A percentile compares a stretch with the other conserved stretches of the same genome.
These are phyloP conservation scores for Blepharisma japonicum DNA, from an alignment of 73 alveolate species.

Conservation along the genomic window DNA sequence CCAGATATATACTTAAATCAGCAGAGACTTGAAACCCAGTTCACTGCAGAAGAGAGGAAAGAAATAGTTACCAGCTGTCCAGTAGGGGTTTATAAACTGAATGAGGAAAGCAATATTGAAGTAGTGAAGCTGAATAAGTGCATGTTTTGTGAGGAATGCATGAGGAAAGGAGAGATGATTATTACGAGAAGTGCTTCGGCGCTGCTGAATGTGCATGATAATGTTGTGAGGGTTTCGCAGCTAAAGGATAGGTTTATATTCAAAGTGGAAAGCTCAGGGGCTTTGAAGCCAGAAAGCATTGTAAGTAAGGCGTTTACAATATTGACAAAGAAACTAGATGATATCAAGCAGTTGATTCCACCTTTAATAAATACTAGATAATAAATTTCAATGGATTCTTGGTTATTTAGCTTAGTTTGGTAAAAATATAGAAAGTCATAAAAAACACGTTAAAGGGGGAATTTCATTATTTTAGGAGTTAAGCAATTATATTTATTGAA, in stretches of 20 bases:
- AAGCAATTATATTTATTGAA: no score
- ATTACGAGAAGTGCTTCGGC: conserved; percentile 55
- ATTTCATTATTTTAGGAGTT: no score
- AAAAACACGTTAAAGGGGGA: no score
- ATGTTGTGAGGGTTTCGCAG: conserved; percentile 67
- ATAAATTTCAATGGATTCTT: no score
- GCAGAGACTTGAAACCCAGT: conserved; percentile 49
- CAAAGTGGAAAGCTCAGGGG: conserved; percentile 84
- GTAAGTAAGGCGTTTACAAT: conserved; percentile 65
- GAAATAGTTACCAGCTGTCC: conserved; percentile 80
- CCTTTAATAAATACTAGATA: no score
- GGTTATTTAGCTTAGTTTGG: no score
- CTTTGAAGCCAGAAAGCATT: conserved; percentile 77
- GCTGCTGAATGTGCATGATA: conserved; percentile 48
- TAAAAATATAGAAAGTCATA: no score
- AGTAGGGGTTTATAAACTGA: conserved; percentile 63
- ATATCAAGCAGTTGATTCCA: conserved; percentile 30
- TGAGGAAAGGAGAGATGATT: conserved; percentile 59
- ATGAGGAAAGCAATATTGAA: conserved; percentile 50
- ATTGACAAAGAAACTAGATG: conserved; percentile 47
- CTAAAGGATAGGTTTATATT: conserved; percentile 68
- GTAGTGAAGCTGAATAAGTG: conserved; percentile 48
- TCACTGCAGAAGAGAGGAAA: conserved; percentile 48
- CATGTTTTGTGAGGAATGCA: conserved; percentile 73
- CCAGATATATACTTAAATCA: conserved; percentile 71